A percentile compares a stretch with the other conserved stretches of the same genome.
phyloP scores from a whole-genome alignment of 768 basidiomycete species.

The Galerina marginata region DNA sequence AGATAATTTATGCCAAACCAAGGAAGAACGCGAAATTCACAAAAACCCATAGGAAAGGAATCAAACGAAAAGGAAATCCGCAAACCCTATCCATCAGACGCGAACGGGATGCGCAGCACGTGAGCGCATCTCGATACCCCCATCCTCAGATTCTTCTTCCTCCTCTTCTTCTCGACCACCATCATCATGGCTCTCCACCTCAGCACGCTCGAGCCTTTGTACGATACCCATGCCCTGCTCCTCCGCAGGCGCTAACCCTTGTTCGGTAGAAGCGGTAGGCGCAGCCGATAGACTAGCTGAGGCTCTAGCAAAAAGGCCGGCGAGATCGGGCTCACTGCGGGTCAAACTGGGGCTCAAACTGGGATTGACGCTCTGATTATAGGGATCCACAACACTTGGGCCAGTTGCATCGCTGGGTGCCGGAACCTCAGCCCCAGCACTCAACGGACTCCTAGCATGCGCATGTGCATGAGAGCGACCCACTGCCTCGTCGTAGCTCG shows the following conservation, averaged over 20 bases:
- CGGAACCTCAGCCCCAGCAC: not conserved
- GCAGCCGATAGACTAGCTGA: not conserved
- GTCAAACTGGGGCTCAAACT: not conserved
- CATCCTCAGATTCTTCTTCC: not conserved
- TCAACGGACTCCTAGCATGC: not conserved
- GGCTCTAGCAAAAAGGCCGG: not conserved
- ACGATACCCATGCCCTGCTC: not conserved
- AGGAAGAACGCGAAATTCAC: too few species aligned
- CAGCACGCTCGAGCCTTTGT: not conserved
- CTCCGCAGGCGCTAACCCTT: not conserved
- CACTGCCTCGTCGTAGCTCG: slow-evolving; percentile 82
- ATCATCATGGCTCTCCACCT: not conserved
- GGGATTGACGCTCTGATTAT: not conserved
- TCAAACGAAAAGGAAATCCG: too few species aligned
- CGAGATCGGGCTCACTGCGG: slow-evolving; percentile 7
- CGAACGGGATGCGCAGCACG: not conserved
- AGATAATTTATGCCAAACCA: too few species aligned
- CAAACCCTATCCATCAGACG: too few species aligned
- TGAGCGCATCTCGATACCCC: slow-evolving; percentile 1
- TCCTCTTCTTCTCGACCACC: not conserved
- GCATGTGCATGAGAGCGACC: not conserved
- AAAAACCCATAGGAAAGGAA: too few species aligned
- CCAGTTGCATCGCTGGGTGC: not conserved
- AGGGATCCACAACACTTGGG: not conserved
- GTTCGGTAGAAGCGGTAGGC: not conserved